Conservation (phyloP, 306 rosid genomes). For the Ziziphus jujuba region DNA sequence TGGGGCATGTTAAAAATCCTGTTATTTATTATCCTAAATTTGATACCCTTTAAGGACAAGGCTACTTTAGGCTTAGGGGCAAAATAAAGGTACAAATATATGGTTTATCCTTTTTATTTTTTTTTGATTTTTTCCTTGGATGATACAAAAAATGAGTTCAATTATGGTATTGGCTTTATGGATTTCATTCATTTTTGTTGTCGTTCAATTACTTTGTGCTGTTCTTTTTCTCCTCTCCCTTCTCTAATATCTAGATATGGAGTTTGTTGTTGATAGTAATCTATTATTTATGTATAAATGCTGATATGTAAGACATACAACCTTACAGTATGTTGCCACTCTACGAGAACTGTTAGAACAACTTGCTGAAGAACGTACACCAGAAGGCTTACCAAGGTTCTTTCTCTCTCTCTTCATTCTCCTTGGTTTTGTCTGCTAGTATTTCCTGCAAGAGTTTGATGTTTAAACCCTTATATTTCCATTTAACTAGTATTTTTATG, state of each 20-base stretch:
- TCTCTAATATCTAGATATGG: background rate
- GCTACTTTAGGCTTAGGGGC: no score
- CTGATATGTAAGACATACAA: slow-evolving; percentile 1
- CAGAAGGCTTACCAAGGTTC: slow-evolving; percentile 79
- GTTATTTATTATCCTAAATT: no score
- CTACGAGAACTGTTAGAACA: slow-evolving; percentile 83
- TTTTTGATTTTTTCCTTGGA: no score
- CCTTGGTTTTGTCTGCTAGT: background rate
- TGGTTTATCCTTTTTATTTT: no score
- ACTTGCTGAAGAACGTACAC: slow-evolving; percentile 76
- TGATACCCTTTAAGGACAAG: no score
- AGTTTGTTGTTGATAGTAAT: slow-evolving; percentile 1
- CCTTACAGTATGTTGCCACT: slow-evolving; percentile 80
- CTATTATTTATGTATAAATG: background rate
- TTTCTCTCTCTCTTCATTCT: background rate
- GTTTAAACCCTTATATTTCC: background rate
- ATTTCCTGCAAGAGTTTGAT: background rate
- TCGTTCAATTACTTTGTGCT: no score
- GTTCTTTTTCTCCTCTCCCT: no score
- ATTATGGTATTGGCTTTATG: no score
- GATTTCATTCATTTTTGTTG: no score
- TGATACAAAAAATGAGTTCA: no score
- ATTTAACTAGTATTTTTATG: background rate
- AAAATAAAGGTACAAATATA: no score
- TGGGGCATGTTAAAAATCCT: no score